Evolutionary conservation across 192 early-diverging fungal species (phyloP).

Genomic region (Umbelopsis vinacea): DNA sequence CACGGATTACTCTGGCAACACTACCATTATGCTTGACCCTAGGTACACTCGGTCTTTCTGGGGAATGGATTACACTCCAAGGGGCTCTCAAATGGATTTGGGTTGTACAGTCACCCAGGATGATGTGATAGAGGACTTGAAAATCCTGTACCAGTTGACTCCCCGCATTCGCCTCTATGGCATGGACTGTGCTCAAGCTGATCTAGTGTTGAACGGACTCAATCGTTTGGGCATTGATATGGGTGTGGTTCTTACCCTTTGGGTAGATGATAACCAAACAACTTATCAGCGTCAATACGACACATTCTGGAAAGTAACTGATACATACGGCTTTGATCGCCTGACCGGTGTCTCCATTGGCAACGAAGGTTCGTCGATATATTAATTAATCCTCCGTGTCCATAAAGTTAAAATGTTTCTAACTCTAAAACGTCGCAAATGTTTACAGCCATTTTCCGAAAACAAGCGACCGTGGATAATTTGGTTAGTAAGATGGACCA

Average conservation of each 20-base stretch:
- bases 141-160: conserved; percentile 46
- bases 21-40: conserved; percentile 26
- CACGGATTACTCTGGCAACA: neutral
- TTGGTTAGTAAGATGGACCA: conserved; percentile 18
- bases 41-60: conserved; percentile 44
- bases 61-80: conserved; percentile 48
- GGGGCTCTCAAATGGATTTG: conserved; percentile 39
- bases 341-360: conserved; percentile 51
- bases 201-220: conserved; percentile 43
- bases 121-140: conserved; percentile 44
- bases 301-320: conserved; percentile 37
- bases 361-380: conserved; percentile 39
- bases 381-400: conserved; percentile 3
- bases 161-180: conserved; percentile 49
- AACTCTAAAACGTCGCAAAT: neutral
- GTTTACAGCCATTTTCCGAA: conserved; percentile 43
- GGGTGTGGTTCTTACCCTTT: conserved; percentile 47
- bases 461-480: conserved; percentile 26
- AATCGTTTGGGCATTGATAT: conserved; percentile 37
- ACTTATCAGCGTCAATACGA: conserved; percentile 46
- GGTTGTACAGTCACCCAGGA: conserved; percentile 40
- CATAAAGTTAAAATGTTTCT: neutral
- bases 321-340: conserved; percentile 42
- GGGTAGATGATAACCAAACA: conserved; percentile 43
- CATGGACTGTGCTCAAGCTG: conserved; percentile 48